Conservation (phyloP, 2,329 filamentous ascomycete species). For the Botrytis fabae region DNA sequence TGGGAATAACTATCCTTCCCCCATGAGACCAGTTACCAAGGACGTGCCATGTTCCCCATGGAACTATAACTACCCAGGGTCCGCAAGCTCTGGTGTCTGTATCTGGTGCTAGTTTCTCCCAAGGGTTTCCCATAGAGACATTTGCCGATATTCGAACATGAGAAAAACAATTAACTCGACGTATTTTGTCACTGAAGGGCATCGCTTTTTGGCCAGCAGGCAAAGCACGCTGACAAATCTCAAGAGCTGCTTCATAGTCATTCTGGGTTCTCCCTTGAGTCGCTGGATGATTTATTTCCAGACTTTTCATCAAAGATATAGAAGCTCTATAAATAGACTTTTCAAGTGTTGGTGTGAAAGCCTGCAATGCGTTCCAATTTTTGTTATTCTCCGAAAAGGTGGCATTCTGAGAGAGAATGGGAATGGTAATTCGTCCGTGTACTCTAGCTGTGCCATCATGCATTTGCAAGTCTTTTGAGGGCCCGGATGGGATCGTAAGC, state of each 20-base stretch:
- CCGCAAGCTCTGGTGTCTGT: not conserved
- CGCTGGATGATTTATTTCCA: not conserved
- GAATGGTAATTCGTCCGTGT: not conserved
- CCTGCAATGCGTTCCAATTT: not conserved
- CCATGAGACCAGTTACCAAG: not conserved
- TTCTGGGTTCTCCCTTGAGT: not conserved
- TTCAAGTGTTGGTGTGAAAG: not conserved
- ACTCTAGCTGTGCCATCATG: not conserved
- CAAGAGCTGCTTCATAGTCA: not conserved
- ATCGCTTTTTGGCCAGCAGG: not conserved
- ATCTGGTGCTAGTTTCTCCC: not conserved
- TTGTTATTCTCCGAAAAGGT: not conserved
- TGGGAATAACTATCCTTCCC: too few species aligned
- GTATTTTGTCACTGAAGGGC: not conserved
- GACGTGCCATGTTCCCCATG: not conserved
- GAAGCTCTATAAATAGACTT: not conserved
- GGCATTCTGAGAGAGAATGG: not conserved
- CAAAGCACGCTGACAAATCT: not conserved
- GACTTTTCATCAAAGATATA: not conserved
- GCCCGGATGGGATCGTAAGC: not conserved
- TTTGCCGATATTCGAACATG: not conserved
- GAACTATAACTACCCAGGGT: not conserved
- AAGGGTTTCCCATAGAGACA: not conserved
- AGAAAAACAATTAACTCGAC: not conserved
- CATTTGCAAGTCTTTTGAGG: not conserved